Evolutionary conservation across 2,329 filamentous ascomycete species (phyloP).

Genomic region (Arthrinium puccinioides): DNA sequence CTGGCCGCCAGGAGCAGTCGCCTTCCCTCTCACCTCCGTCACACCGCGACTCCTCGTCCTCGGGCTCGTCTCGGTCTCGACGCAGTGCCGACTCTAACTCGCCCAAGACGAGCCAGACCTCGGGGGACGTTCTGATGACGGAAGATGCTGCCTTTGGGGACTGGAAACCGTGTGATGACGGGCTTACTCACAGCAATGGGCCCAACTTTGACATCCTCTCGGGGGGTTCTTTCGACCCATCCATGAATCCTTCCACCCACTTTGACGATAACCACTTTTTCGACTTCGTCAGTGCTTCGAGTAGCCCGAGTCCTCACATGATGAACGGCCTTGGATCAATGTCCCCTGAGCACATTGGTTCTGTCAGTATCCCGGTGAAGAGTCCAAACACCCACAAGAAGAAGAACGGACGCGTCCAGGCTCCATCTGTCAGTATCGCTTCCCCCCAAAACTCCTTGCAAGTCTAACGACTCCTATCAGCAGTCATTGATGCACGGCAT

Average conservation of each 20-base stretch:
- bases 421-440: conserved; percentile 17
- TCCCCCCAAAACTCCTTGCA: not conserved
- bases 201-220: conserved; percentile 12
- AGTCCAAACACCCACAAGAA: conserved; percentile 13
- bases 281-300: conserved; percentile 52
- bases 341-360: conserved; percentile 8
- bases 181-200: conserved; percentile 7
- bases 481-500: conserved; percentile 43
- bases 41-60: conserved; percentile 22
- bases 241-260: conserved; percentile 14
- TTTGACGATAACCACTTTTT: conserved; percentile 38
- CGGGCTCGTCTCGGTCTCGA: conserved; percentile 19
- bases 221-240: conserved; percentile 12
- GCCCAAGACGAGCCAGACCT: conserved; percentile 18
- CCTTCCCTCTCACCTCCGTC: conserved; percentile 11
- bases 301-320: conserved; percentile 39
- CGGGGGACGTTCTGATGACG: conserved; percentile 18
- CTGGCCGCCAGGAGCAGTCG: conserved; percentile 6
- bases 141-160: conserved; percentile 9
- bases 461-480: conserved; percentile 33
- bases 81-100: conserved; percentile 17
- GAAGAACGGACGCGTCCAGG: conserved; percentile 17
- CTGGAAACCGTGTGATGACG: conserved; percentile 4
- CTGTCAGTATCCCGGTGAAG: conserved; percentile 3
- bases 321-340: conserved; percentile 7